A percentile compares a stretch with the other conserved stretches of the same genome.
phyloP scores from a whole-genome alignment of 495 filamentous ascomycete species.

The Haplographium delicatum region DNA sequence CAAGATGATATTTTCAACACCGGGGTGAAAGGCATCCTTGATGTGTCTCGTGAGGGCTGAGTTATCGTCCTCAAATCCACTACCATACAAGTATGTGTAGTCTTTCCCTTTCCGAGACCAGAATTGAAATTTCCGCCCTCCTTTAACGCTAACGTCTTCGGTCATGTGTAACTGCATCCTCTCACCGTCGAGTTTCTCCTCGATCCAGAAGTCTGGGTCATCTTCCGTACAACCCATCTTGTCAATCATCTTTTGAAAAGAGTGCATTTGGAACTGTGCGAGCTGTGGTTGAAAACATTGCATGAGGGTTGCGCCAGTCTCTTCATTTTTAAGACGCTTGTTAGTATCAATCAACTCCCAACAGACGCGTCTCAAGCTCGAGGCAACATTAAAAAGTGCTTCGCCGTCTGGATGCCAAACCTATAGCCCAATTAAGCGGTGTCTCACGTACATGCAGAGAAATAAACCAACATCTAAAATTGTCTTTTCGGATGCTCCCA shows the following conservation, averaged over 20 bases:
- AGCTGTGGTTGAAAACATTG: slow-evolving; percentile 96
- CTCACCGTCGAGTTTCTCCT: slow-evolving; percentile 97
- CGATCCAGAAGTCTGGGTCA: slow-evolving; percentile 84
- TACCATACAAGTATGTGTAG: slow-evolving; percentile 91
- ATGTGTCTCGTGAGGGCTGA: slow-evolving; percentile 78
- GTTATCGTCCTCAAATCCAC: slow-evolving; percentile 66
- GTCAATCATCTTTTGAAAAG: slow-evolving; percentile 72
- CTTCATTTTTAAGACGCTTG: slow-evolving; percentile 67
- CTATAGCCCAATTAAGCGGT: slow-evolving; percentile 4
- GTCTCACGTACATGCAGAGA: slow-evolving; percentile 1
- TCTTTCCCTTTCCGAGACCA: slow-evolving; percentile 98
- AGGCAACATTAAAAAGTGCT: slow-evolving; percentile 84
- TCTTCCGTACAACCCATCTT: slow-evolving; percentile 65
- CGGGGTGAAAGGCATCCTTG: slow-evolving; percentile 67
- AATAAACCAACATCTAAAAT: slow-evolving; percentile 54
- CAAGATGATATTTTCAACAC: slow-evolving; percentile 78
- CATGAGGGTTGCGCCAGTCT: slow-evolving; percentile 70
- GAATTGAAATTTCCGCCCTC: slow-evolving; percentile 74
- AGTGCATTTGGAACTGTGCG: slow-evolving; percentile 87
- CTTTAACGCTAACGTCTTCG: slow-evolving; percentile 58
- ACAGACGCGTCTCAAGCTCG: slow-evolving; percentile 83
- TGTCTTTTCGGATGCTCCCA: slow-evolving; percentile 94
- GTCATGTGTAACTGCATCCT: slow-evolving; percentile 95
- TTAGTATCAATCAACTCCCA: slow-evolving; percentile 86
- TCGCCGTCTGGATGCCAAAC: slow-evolving; percentile 94